Percentiles rank a stretch among this genome's conserved stretches.
phyloP scores from a whole-genome alignment of 2,329 filamentous ascomycete species.

The Curvularia spicifera region DNA sequence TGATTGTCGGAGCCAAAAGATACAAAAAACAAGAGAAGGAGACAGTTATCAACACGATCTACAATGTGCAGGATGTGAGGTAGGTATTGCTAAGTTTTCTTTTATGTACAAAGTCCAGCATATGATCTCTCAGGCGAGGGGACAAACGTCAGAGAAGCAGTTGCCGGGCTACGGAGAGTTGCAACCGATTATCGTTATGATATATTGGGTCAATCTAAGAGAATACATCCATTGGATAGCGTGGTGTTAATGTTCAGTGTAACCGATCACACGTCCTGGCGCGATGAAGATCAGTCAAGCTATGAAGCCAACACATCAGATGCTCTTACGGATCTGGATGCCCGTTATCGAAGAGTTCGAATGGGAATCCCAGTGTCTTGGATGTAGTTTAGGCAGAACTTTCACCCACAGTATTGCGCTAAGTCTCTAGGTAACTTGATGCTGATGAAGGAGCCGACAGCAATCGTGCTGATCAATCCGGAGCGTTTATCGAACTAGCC shows the following conservation, averaged over 20 bases:
- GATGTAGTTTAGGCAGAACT: slow-evolving; percentile 17
- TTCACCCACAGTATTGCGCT: slow-evolving; percentile 10
- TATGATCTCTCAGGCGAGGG: slow-evolving; percentile 7
- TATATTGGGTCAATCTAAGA: slow-evolving; percentile 42
- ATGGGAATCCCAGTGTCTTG: slow-evolving; percentile 15
- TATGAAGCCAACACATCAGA: slow-evolving; percentile 21
- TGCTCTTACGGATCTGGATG: slow-evolving; percentile 20
- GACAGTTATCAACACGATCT: slow-evolving; percentile 24
- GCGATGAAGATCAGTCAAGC: slow-evolving; percentile 14
- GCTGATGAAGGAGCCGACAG: neutral
- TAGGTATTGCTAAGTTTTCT: slow-evolving; percentile 27
- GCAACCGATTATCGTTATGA: slow-evolving; percentile 31
- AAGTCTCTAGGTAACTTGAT: slow-evolving; percentile 11
- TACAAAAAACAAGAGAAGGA: neutral
- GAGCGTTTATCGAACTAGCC: neutral
- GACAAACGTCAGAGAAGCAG: slow-evolving; percentile 24
- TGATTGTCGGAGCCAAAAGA: slow-evolving; percentile 3
- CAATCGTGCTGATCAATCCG: neutral
- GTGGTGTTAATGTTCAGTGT: slow-evolving; percentile 28
- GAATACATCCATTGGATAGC: slow-evolving; percentile 35
- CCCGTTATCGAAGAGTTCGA: slow-evolving; percentile 13
- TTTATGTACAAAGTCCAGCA: slow-evolving; percentile 34
- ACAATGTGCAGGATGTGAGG: slow-evolving; percentile 16
- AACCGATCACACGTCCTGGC: slow-evolving; percentile 23
- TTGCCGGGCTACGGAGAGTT: slow-evolving; percentile 35